A percentile compares a stretch with the other conserved stretches of the same genome.
Evolutionary conservation across 805 yeast genomes (phyloP).

Genomic region (Brettanomyces nanus): DNA sequence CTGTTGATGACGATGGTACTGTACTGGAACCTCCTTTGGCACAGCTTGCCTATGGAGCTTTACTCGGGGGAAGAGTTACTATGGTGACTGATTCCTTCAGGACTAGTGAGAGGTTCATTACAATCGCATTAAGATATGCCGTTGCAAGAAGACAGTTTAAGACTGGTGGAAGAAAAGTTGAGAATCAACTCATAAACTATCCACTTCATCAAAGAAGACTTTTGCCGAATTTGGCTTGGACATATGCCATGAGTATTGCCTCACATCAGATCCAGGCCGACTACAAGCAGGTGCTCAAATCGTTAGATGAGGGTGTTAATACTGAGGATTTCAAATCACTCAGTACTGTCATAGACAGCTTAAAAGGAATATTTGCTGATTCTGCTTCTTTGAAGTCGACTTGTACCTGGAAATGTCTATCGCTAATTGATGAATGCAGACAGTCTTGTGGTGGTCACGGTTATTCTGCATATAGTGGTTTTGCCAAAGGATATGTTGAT

Average conservation of each 20-base stretch:
- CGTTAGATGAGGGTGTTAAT: conserved; percentile 46
- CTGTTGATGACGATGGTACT: conserved; percentile 58
- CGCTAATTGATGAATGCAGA: conserved; percentile 78
- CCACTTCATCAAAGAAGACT: conserved; percentile 85
- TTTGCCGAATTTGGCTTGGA: conserved; percentile 73
- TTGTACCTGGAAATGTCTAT: conserved; percentile 78
- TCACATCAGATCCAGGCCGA: conserved; percentile 52
- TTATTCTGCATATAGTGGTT: conserved; percentile 85
- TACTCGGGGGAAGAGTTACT: conserved; percentile 79
- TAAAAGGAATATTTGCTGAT: conserved; percentile 73
- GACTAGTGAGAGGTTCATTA: conserved; percentile 67
- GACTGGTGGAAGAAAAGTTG: conserved; percentile 35
- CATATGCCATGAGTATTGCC: conserved; percentile 69
- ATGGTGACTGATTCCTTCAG: conserved; percentile 86
- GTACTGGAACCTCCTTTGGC: conserved; percentile 79
- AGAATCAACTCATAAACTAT: conserved; percentile 74
- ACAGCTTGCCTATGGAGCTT: conserved; percentile 81
- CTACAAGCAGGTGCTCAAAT: conserved; percentile 40
- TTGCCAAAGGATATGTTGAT: conserved; percentile 81
- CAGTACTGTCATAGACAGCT: conserved; percentile 42
- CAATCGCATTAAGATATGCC: conserved; percentile 84
- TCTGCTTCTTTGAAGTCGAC: conserved; percentile 87
- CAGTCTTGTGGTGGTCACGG: conserved; percentile 97
- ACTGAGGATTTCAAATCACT: conserved; percentile 39
- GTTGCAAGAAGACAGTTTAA: conserved; percentile 85